These are phyloP conservation scores for Diaporthe sp. DNA, from an alignment of 2,329 filamentous ascomycete genomes.

Conservation along the genomic window DNA sequence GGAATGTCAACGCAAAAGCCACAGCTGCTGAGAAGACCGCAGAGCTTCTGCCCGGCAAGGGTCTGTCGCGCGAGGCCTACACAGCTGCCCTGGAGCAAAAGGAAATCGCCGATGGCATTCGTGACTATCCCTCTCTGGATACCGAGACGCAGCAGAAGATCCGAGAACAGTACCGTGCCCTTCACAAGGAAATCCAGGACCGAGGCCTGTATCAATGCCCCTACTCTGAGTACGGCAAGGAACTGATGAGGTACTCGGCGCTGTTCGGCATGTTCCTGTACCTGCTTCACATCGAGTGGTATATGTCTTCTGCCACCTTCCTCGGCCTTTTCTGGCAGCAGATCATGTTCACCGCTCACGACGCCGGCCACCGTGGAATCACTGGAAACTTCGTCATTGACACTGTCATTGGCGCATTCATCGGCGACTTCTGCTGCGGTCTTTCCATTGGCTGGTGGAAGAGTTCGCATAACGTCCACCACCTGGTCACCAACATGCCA, in stretches of 20 bases:
- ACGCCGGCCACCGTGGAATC: constrained; percentile 75
- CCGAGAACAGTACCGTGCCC: constrained; percentile 65
- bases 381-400: constrained; percentile 71
- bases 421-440: constrained; percentile 76
- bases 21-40: constrained; percentile 20
- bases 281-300: constrained; percentile 65
- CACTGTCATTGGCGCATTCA: constrained; percentile 72
- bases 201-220: constrained; percentile 71
- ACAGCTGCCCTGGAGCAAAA: constrained; percentile 41
- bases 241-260: constrained; percentile 66
- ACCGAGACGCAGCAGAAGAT: constrained; percentile 68
- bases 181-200: constrained; percentile 69
- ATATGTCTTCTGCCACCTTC: constrained; percentile 68
- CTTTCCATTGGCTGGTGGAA: constrained; percentile 80
- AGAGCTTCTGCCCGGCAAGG: constrained; percentile 29
- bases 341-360: constrained; percentile 78
- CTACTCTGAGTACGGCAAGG: constrained; percentile 71
- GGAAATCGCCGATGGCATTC: constrained; percentile 46
- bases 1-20: neutral
- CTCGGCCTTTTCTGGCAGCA: constrained; percentile 78
- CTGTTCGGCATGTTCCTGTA: constrained; percentile 65
- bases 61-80: constrained; percentile 40
- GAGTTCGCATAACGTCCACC: constrained; percentile 77
- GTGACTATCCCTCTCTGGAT: constrained; percentile 67
- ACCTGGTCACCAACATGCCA: constrained; percentile 75